phyloP scores from a whole-genome alignment of 2,329 filamentous ascomycete species.

The Stylonectria norvegica region DNA sequence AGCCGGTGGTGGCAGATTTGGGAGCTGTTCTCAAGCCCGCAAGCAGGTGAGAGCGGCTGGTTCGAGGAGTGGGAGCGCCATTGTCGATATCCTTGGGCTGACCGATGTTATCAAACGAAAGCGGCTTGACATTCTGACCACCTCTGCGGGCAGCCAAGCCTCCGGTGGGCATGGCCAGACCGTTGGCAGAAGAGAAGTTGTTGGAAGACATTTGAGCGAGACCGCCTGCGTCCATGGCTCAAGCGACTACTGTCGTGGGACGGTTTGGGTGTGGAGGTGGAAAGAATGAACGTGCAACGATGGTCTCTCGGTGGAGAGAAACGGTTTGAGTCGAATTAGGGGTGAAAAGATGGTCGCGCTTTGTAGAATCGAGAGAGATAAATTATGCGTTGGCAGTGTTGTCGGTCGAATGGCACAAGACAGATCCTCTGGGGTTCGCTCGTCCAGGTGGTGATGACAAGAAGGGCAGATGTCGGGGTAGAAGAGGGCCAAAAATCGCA shows the following conservation, averaged over 20 bases:
- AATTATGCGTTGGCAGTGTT: slow-evolving; percentile 26
- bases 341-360: slow-evolving; percentile 11
- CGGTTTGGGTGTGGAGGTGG: slow-evolving; percentile 10
- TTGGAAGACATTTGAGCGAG: slow-evolving; percentile 98
- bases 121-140: slow-evolving; percentile 83
- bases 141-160: slow-evolving; percentile 83
- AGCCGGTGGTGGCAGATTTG: slow-evolving; percentile 72
- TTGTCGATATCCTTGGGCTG: slow-evolving; percentile 64
- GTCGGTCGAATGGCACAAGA: slow-evolving; percentile 21
- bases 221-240: slow-evolving; percentile 91
- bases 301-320: slow-evolving; percentile 14
- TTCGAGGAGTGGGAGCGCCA: slow-evolving; percentile 77
- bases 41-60: slow-evolving; percentile 89
- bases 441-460: slow-evolving; percentile 17
- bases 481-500: slow-evolving; percentile 17
- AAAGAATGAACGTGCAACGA: slow-evolving; percentile 21
- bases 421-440: slow-evolving; percentile 15
- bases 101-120: slow-evolving; percentile 73
- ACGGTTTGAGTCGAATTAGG: slow-evolving; percentile 20
- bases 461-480: slow-evolving; percentile 11
- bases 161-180: slow-evolving; percentile 70
- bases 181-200: slow-evolving; percentile 67
- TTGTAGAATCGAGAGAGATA: slow-evolving; percentile 16
- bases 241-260: slow-evolving; percentile 23
- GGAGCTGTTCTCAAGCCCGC: slow-evolving; percentile 91